Percentiles rank a stretch among this genome's conserved stretches.
phyloP scores from a whole-genome alignment of 176 grass and related monocot genomes.

The Carex littledalei region DNA sequence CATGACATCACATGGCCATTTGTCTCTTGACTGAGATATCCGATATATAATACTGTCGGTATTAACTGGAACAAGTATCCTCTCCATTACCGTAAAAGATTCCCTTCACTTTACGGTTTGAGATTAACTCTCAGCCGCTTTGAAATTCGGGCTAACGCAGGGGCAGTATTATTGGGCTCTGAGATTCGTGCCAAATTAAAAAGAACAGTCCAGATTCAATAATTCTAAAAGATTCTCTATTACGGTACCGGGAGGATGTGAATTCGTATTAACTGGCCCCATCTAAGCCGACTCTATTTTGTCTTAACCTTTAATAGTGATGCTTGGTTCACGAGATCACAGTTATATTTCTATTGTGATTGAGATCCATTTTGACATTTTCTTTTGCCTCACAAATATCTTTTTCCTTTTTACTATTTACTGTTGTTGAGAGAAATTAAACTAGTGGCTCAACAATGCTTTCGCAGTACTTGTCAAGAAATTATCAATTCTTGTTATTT shows the following conservation, averaged over 20 bases:
- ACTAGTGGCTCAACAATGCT: neutral
- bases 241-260: no score
- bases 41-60: neutral
- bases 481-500: neutral
- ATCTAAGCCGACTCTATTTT: slow-evolving; percentile 12
- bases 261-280: neutral
- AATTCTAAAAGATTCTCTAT: no score
- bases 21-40: neutral
- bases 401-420: neutral
- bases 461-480: neutral
- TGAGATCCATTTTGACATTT: neutral
- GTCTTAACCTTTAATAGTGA: neutral
- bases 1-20: neutral
- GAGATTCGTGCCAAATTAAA: no score
- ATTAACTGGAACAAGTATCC: neutral
- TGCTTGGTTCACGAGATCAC: slow-evolving; percentile 6
- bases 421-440: neutral
- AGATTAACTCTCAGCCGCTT: no score
- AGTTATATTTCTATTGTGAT: neutral
- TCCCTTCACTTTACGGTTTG: no score
- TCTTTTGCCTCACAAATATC: neutral
- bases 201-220: no score
- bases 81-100: no score
- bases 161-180: no score
- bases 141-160: no score